A percentile compares a stretch with the other conserved stretches of the same genome.
Conservation (phyloP, 129 eudicot species). For the Daucus carota region DNA sequence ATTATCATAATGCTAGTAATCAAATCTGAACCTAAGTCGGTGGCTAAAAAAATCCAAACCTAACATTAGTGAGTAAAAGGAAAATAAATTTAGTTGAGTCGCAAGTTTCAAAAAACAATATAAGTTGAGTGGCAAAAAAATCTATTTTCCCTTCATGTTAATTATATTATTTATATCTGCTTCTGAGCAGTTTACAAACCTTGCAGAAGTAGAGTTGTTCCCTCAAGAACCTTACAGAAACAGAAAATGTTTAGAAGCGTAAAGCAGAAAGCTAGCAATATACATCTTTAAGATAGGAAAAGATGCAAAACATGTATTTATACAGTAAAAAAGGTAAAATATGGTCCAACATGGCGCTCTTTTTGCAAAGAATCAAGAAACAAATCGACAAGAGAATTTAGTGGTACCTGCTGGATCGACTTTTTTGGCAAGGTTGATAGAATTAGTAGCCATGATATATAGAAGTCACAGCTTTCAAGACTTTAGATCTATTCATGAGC, state of each 20-base stretch:
- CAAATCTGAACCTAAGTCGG: too few relatives aligned
- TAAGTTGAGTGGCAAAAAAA: too few relatives aligned
- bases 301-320: background rate
- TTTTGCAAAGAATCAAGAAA: background rate
- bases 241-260: background rate
- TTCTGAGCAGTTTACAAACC: constrained; percentile 82
- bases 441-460: too few relatives aligned
- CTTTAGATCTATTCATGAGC: background rate
- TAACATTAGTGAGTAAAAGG: too few relatives aligned
- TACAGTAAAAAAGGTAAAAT: background rate
- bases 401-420: constrained; percentile 66
- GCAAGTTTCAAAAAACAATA: too few relatives aligned
- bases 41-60: too few relatives aligned
- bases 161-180: constrained; percentile 63
- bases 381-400: background rate
- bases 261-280: background rate
- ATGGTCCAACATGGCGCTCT: too few relatives aligned
- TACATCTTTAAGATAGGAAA: background rate
- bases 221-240: constrained; percentile 62
- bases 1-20: too few relatives aligned
- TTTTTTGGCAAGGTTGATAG: constrained; percentile 72
- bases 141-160: too few relatives aligned
- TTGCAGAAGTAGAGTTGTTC: constrained; percentile 70
- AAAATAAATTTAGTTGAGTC: too few relatives aligned
- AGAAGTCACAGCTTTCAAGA: background rate